phyloP scores from a whole-genome alignment of 2,329 filamentous ascomycete species.

The Colletotrichum agaves region DNA sequence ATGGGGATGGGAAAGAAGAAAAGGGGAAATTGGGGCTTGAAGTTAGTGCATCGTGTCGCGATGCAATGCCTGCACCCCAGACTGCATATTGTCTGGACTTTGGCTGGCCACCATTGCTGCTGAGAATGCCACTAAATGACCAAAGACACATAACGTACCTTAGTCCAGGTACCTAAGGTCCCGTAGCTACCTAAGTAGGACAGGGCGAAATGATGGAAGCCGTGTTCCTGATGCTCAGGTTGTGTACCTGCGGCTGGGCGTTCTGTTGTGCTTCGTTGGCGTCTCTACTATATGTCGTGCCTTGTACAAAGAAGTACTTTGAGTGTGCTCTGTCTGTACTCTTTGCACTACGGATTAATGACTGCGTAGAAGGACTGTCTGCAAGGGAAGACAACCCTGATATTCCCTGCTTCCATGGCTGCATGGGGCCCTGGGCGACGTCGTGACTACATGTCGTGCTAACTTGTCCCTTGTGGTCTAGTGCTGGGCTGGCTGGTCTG shows the following conservation, averaged over 20 bases:
- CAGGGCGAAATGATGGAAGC: too few species aligned
- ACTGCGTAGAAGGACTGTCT: neutral
- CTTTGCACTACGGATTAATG: too few species aligned
- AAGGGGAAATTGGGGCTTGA: slow-evolving; percentile 32
- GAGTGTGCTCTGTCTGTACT: neutral
- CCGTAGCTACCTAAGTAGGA: too few species aligned
- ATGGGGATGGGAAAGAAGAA: slow-evolving; percentile 5
- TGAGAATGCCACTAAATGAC: neutral
- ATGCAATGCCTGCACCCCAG: slow-evolving; percentile 21
- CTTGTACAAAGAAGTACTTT: neutral
- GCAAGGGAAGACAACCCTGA: slow-evolving; percentile 6
- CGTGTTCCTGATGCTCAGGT: neutral
- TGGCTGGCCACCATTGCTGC: neutral
- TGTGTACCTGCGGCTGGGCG: neutral
- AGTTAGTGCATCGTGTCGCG: slow-evolving; percentile 19
- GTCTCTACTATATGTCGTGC: neutral
- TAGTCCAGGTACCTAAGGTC: neutral
- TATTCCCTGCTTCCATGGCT: slow-evolving; percentile 22
- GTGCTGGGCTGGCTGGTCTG: neutral
- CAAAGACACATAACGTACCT: neutral
- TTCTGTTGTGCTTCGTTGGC: slow-evolving; percentile 14
- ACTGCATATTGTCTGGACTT: neutral
- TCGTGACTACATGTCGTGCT: slow-evolving; percentile 28
- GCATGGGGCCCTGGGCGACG: slow-evolving; percentile 30
- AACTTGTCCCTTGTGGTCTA: slow-evolving; percentile 15